Evolutionary conservation across 192 early-diverging fungal genomes (phyloP).

Genomic region (Coemansia javaensis): DNA sequence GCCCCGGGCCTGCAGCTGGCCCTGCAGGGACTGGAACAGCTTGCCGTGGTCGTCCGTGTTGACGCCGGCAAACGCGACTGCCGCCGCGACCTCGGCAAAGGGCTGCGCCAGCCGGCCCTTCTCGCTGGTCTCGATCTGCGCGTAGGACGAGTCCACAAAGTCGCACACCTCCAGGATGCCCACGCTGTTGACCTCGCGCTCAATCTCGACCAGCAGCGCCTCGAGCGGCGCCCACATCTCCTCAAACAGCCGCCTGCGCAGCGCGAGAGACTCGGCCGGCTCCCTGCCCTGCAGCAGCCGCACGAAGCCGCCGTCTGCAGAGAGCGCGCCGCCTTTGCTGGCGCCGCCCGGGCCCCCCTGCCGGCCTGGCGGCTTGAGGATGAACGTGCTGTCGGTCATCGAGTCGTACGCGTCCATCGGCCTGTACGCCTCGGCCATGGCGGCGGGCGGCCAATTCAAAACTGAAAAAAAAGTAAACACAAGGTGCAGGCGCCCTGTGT

Average conservation of each 20-base stretch:
- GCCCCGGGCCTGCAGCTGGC: slow-evolving; percentile 16
- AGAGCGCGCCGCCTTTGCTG: slow-evolving; percentile 1
- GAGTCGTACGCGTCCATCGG: slow-evolving; percentile 47
- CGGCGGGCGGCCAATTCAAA: neutral
- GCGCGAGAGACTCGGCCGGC: slow-evolving; percentile 43
- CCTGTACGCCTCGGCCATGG: slow-evolving; percentile 35
- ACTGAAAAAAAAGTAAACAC: neutral
- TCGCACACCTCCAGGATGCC: slow-evolving; percentile 54
- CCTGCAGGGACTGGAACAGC: slow-evolving; percentile 62
- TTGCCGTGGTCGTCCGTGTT: slow-evolving; percentile 74
- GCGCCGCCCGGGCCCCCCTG: neutral
- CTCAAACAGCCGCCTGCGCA: slow-evolving; percentile 51
- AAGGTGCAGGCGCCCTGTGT: no score
- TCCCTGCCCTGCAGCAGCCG: slow-evolving; percentile 58
- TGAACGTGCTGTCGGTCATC: slow-evolving; percentile 51
- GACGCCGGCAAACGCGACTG: slow-evolving; percentile 64
- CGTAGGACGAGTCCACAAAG: slow-evolving; percentile 60
- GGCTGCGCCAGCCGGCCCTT: slow-evolving; percentile 51
- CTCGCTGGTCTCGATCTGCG: slow-evolving; percentile 15
- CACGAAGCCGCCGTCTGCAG: slow-evolving; percentile 55
- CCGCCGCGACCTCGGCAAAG: slow-evolving; percentile 66
- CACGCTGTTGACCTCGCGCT: slow-evolving; percentile 54
- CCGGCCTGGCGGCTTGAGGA: slow-evolving; percentile 26
- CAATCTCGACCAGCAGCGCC: slow-evolving; percentile 20
- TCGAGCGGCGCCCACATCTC: slow-evolving; percentile 55